Evolutionary conservation across 164 flowering plant genomes (phyloP), one percentile per base, ranked within the genome.

Genomic region (Chimonanthus salicifolius): DNA sequence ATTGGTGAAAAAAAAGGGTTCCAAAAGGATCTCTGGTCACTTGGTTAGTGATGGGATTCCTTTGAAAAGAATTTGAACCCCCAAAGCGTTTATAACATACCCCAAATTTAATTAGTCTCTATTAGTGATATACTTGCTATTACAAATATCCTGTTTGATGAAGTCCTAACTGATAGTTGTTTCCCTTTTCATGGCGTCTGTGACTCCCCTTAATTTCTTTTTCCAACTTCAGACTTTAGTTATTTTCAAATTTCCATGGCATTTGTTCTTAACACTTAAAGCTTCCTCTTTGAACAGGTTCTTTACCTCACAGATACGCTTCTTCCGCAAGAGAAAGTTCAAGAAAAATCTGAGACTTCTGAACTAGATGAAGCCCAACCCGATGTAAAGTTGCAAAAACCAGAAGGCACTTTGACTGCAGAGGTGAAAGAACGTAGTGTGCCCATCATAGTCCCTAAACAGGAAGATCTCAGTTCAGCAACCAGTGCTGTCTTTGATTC

Each of bases 401-500:
- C 77, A 9, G 46, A 68, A 45, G 48, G 74, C 3, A 80, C 76
- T 67, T 63, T 83, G 3, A 72, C 83, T 67, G 78, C 88, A 1
- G 82, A 75, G 58, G 76, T 58, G 67, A 84, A 79, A 69, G 78
- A 58, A 50, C 82, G 82, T 11, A 78, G 67, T 50, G 84, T 68
- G 46, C 72, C 88, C 5, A 58, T 47, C 6, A 67, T 76, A 63
- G 83, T 77, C 9, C 78, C 78, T 62, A 88, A 87, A 64, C 89
- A 82, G 50, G 82, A 79, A 77, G 89, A 88, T 68, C 77, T 83
- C 45, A 84, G 86, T 65, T 88, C 94, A 1, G 82, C 81, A 7
- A 87, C 77, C 76, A 87, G 91, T 67, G 88, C 83, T 47, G 85
- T 84, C 8, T 78, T 85, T 47, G 91, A 88, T 77, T 85, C 92